Base-by-base conservation (phyloP, 768 basidiomycete genomes). In the Termitomyces eurrhizus region DNA sequence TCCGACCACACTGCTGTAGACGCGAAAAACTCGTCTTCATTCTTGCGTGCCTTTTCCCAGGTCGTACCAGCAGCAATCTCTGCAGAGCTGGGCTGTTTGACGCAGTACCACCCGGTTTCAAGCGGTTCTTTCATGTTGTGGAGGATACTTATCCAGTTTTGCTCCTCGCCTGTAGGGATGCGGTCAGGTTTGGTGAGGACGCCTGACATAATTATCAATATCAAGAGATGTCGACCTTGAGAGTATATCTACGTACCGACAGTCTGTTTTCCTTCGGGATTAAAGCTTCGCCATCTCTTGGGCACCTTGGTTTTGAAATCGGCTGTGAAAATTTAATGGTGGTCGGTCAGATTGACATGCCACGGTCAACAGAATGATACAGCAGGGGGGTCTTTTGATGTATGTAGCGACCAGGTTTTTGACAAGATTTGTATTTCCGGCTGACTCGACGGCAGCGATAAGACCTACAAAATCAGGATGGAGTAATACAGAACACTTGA, bases 241-340 rank as follows among this genome's bases (percentile, higher is more conserved):
- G 46, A n/a, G 26, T 2, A 42, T 18, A 14, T 37, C 0, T 21
- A 52, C 79, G 13, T 61, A 89, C 90, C 89, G 14, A 92, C 86
- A 0, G 89, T 92, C 6, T 89, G 78, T 51, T 77, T 78, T 0
- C 90, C 89, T 1, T 82, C 73, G 0, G 84, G 83, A 62, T 92
- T 80, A 72, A 9, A 73, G 52, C 66, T 85, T 86, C 0, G 88
- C 83, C 0, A 92, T 73, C n/a, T 80, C 74, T 60, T 87, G 84
- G 0, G 90, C 90, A 0, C 86, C 87, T 68, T 92, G 90, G 45
- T 90, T 93, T 65, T 92, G 88, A 21, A 89, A 89, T 93, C 89
- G 55, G 89, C 91, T 92, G 50, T 51, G 1, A 35, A 48, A 48
- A 26, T 11, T n/a, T n/a, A 18, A 57, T 12, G 51, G 46, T 60